These are phyloP conservation scores for Suillus paluster DNA, from an alignment of 768 basidiomycete genomes.

Conservation along the genomic window DNA sequence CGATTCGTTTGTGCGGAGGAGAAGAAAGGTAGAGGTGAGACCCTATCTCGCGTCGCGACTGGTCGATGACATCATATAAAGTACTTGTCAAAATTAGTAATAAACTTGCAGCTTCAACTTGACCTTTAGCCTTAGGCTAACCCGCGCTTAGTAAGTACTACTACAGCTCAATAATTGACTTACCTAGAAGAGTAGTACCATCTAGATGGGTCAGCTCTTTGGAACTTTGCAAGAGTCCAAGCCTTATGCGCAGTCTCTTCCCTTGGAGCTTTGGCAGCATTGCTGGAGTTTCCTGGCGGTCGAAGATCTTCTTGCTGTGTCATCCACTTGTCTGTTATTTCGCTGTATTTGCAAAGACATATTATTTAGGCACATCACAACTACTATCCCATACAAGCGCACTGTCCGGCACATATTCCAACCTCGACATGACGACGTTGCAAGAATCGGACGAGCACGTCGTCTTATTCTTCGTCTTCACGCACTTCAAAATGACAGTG, in stretches of 20 bases:
- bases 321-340: background rate
- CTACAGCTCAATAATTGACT: background rate
- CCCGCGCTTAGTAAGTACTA: no score
- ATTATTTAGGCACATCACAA: background rate
- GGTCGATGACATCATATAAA: background rate
- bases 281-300: background rate
- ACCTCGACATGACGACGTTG: background rate
- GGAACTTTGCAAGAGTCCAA: background rate
- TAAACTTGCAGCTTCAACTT: no score
- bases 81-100: no score
- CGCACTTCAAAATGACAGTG: background rate
- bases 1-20: background rate
- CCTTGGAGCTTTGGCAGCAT: background rate
- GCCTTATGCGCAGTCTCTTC: background rate
- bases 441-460: background rate
- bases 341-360: background rate
- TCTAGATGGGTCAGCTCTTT: slow-evolving; percentile 2
- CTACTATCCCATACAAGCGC: background rate
- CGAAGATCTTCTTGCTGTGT: background rate
- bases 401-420: background rate
- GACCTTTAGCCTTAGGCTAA: no score
- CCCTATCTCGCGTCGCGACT: background rate
- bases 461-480: background rate
- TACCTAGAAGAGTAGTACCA: background rate
- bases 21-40: background rate